A percentile compares a stretch with the other conserved stretches of the same genome.
Conservation (phyloP, 164 flowering plant species). For the Nelumbo lutea region DNA sequence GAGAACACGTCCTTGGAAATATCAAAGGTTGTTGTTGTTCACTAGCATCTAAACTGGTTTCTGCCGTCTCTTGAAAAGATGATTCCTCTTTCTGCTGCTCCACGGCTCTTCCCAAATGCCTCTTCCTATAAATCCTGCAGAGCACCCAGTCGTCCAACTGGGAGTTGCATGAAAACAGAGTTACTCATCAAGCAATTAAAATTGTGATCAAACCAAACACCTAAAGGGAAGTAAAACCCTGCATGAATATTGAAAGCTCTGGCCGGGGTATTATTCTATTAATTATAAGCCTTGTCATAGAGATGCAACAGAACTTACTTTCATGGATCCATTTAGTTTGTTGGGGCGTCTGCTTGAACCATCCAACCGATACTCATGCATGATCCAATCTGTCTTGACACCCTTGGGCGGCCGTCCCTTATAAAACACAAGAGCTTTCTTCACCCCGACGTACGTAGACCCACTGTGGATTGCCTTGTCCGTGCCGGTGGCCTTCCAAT, state of each 20-base stretch:
- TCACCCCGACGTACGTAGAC: conserved; percentile 56
- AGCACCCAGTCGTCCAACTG: conserved; percentile 94
- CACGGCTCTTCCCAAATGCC: conserved; percentile 23
- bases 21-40: conserved; percentile 19
- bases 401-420: conserved; percentile 77
- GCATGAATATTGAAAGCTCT: no score
- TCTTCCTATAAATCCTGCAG: conserved; percentile 80
- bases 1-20: conserved; percentile 51
- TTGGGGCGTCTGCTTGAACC: conserved; percentile 30
- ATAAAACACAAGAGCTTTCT: conserved; percentile 81
- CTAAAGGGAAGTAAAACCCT: no score
- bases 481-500: conserved; percentile 81
- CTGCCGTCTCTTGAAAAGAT: background rate
- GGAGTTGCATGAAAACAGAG: no score
- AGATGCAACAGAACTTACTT: conserved; percentile 29
- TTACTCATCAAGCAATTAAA: no score
- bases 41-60: background rate
- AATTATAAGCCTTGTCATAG: no score
- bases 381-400: conserved; percentile 70
- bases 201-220: background rate
- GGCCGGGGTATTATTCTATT: no score
- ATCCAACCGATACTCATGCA: conserved; percentile 65
- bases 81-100: conserved; percentile 23
- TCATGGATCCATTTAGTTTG: conserved; percentile 60
- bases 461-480: conserved; percentile 69